These are phyloP conservation scores for Gracilaria domingensis DNA, from an alignment of 23 red algal genomes.

Conservation along the genomic window DNA sequence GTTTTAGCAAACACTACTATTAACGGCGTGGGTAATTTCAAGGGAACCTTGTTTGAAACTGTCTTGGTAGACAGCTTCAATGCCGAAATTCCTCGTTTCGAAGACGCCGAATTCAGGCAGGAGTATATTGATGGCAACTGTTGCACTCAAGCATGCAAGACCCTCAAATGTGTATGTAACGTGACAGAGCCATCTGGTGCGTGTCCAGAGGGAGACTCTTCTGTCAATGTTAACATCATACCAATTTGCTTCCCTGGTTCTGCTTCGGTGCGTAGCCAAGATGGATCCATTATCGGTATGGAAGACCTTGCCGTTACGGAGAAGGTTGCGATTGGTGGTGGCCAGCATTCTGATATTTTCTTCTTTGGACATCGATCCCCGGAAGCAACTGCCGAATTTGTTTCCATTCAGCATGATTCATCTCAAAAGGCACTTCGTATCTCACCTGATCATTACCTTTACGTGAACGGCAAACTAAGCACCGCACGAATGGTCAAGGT, in stretches of 20 bases:
- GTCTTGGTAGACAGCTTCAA: conserved; percentile 52
- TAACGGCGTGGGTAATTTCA: conserved; percentile 35
- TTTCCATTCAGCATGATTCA: conserved; percentile 50
- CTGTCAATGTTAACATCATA: conserved; percentile 34
- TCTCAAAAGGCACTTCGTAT: conserved; percentile 55
- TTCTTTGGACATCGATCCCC: conserved; percentile 69
- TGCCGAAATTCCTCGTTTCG: conserved; percentile 15
- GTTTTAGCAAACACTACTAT: conserved; percentile 51
- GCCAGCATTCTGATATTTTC: conserved; percentile 73
- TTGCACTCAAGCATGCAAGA: conserved; percentile 35
- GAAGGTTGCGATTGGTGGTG: conserved; percentile 63
- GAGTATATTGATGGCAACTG: conserved; percentile 68
- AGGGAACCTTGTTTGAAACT: conserved; percentile 5
- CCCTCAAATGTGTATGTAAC: conserved; percentile 62
- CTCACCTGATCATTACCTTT: conserved; percentile 71
- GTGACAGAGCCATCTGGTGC: conserved; percentile 46
- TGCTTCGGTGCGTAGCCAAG: conserved; percentile 57
- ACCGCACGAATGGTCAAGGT: conserved; percentile 46
- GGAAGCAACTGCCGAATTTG: conserved; percentile 25
- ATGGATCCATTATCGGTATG: conserved; percentile 49
- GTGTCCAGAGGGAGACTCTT: conserved; percentile 27
- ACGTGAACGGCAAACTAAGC: conserved; percentile 73
- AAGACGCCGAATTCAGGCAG: conserved; percentile 55
- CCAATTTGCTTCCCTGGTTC: conserved; percentile 70
- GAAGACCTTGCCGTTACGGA: conserved; percentile 36